These are phyloP conservation scores for Juncus inflexus DNA, from an alignment of 176 grass and related monocot genomes.

Conservation along the genomic window DNA sequence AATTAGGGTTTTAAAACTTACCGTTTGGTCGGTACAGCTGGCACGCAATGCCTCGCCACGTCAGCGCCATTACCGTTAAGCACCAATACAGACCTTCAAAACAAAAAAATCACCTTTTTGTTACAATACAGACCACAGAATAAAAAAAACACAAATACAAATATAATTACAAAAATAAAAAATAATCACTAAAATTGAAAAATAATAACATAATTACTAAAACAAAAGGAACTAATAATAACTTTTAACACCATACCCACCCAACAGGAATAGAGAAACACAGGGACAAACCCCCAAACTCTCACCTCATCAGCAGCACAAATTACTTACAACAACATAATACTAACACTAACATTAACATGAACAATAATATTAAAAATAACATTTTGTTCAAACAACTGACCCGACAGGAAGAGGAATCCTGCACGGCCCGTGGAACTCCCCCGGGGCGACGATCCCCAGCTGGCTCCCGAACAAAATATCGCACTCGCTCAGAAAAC, in stretches of 20 bases:
- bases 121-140: not conserved
- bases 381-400: slow-evolving; percentile 10
- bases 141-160: no score
- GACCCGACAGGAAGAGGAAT: slow-evolving; percentile 80
- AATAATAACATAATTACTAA: no score
- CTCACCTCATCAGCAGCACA: not conserved
- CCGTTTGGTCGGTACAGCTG: slow-evolving; percentile 71
- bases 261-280: not conserved
- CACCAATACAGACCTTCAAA: slow-evolving; percentile 68
- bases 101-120: slow-evolving; percentile 25
- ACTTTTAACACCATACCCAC: not conserved
- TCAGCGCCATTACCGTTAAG: slow-evolving; percentile 86
- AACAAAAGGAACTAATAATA: not conserved
- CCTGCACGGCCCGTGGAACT: slow-evolving; percentile 38
- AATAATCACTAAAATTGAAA: not conserved
- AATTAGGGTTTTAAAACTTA: slow-evolving; percentile 4
- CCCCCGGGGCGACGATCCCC: slow-evolving; percentile 47
- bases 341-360: not conserved
- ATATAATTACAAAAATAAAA: not conserved
- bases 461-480: slow-evolving; percentile 45
- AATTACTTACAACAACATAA: not conserved
- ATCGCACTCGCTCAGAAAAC: slow-evolving; percentile 76
- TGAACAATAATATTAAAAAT: slow-evolving; percentile 14
- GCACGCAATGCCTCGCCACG: slow-evolving; percentile 82
- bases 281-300: not conserved